Evolutionary conservation across 768 basidiomycete species (phyloP).

Genomic region (Clathrus columnatus): DNA sequence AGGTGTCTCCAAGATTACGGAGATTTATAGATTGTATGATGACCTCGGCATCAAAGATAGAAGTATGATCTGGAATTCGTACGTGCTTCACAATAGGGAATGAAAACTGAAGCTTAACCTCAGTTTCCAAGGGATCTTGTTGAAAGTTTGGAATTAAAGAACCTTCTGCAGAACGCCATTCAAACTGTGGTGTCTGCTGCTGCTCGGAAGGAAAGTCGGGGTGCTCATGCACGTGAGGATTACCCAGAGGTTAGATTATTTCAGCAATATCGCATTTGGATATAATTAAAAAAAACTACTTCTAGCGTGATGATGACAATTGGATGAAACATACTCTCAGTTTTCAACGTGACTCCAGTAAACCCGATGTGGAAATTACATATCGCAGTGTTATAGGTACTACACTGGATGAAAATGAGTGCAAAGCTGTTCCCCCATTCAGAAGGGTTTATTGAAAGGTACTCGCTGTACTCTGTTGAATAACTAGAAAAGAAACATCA

Average conservation of each 20-base stretch:
- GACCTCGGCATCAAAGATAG: slow-evolving; percentile 96
- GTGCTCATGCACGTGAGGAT: slow-evolving; percentile 98
- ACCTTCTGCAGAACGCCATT: slow-evolving; percentile 88
- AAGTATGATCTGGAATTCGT: slow-evolving; percentile 99
- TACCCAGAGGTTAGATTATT: slow-evolving; percentile 72
- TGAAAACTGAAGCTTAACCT: neutral
- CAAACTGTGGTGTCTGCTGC: slow-evolving; percentile 92
- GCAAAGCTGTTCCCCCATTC: slow-evolving; percentile 95
- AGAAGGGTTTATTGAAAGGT: slow-evolving; percentile 77
- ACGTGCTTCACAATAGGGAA: slow-evolving; percentile 24
- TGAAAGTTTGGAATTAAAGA: slow-evolving; percentile 95
- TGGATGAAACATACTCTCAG: slow-evolving; percentile 56
- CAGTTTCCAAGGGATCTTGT: slow-evolving; percentile 69
- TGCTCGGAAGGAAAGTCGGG: slow-evolving; percentile 94
- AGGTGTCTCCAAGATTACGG: slow-evolving; percentile 79
- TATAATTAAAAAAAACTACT: neutral
- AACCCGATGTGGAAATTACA: slow-evolving; percentile 78
- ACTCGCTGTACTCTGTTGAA: neutral
- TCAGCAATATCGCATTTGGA: neutral
- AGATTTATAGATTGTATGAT: slow-evolving; percentile 82
- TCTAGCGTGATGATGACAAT: slow-evolving; percentile 69
- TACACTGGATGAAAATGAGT: slow-evolving; percentile 93
- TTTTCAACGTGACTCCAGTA: slow-evolving; percentile 72
- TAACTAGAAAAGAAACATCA: neutral
- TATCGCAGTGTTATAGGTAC: slow-evolving; percentile 80